Evolutionary conservation across 495 filamentous ascomycete species (phyloP).

Genomic region (Tetracladium setigerum): DNA sequence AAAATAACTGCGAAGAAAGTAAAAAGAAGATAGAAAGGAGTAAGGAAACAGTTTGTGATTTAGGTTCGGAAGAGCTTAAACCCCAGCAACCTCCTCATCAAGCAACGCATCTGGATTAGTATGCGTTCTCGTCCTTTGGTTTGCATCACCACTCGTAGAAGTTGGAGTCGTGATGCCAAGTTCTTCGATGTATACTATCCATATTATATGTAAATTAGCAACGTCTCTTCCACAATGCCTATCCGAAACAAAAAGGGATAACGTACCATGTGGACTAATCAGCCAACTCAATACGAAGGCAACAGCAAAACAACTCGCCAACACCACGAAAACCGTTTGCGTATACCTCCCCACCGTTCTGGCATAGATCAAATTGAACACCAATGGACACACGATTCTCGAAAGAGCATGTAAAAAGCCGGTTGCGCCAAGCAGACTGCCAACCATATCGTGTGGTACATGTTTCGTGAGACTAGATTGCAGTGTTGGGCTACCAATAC

Average conservation of each 20-base stretch:
- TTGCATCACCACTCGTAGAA: neutral
- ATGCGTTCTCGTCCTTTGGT: neutral
- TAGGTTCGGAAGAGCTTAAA: neutral
- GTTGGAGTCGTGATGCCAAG: neutral
- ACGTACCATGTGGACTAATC: constrained; percentile 65
- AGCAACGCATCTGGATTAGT: constrained; percentile 15
- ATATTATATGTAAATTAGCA: constrained; percentile 5
- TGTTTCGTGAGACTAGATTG: constrained; percentile 85
- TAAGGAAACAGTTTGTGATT: too few species aligned
- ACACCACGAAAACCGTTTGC: constrained; percentile 74
- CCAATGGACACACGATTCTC: constrained; percentile 65
- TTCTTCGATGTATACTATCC: constrained; percentile 6
- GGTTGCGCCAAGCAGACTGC: constrained; percentile 77
- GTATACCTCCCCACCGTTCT: constrained; percentile 68
- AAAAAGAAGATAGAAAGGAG: too few species aligned
- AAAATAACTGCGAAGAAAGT: too few species aligned
- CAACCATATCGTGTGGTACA: constrained; percentile 70
- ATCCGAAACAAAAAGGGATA: neutral
- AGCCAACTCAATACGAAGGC: constrained; percentile 60
- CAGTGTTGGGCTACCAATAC: constrained; percentile 75
- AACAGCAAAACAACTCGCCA: constrained; percentile 58
- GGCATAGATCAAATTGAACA: constrained; percentile 83
- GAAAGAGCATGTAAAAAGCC: constrained; percentile 81
- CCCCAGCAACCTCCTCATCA: constrained; percentile 22
- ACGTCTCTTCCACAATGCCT: neutral